Evolutionary conservation across 495 filamentous ascomycete genomes (phyloP), one percentile per base, ranked within the genome.

Genomic region (Sporormia fimetaria): DNA sequence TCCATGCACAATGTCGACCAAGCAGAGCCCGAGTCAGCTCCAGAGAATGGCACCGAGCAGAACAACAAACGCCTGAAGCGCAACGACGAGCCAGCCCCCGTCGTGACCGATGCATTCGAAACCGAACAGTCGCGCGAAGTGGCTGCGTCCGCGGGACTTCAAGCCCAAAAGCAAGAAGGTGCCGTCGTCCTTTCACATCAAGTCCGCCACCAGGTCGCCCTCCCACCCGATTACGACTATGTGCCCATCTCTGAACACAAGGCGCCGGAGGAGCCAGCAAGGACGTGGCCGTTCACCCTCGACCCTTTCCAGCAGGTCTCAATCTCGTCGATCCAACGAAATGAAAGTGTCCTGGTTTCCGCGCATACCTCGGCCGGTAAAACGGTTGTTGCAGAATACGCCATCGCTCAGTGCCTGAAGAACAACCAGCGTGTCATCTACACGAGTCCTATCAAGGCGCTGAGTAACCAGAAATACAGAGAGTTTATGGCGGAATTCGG

Each of bases 381-480:
- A 62, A 98, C 90, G 2, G 90, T 96, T 12, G 85, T 94, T 14
- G 90, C 90, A 42, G 90, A 98, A 58, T 98, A 98, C 57, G 92
- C 90, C 10, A 96, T 98, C 57, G 90, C 90, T 27, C 90, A 98
- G 56, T 87, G 92, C 62, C 73, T 98, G 63, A 87, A 92, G 66
- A 76, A 81, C 60, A 95, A 94, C 64, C 90, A 98, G 65, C 76
- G 90, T 57, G 90, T 98, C 44, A 96, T 98, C 58, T 98, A 98
- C 66, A 98, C 90, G 1, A 95, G 88, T 70, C 90, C 90, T 1
- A 96, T 98, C 66, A 98, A 98, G 61, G 90, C 90, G 16, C 67
- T 98, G 57, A 94, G 87, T 59, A 98, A 98, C 57, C 90, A 98
- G 59, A 98, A 98, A 52, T 98, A 93, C 60, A 71, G 90, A 66